Evolutionary conservation across 768 basidiomycete species (phyloP), one percentile per base, ranked within the genome.

Genomic region (Leucocoprinus birnbaumii): DNA sequence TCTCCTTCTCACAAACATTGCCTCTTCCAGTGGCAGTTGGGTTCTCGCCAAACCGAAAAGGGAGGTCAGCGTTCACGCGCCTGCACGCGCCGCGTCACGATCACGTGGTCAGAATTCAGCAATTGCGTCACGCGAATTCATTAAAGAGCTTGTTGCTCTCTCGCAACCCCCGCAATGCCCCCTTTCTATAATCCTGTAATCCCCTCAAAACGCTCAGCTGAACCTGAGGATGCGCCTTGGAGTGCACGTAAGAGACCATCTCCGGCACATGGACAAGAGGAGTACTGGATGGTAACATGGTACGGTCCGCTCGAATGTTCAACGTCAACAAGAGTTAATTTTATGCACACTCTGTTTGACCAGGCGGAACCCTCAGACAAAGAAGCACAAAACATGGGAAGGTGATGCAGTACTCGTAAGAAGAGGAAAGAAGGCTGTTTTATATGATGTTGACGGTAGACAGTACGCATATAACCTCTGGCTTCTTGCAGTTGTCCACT

Each of bases 311-410:
- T 40, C 44, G 48, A n/a, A 24, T 42, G 38, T 43, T 48, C 24
- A 16, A 3, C 25, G 50, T 18, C 37, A 25, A n/a, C 18, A 27
- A 19, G 18, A 27, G 21, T 18, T 48, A 35, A 35, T 14, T 1
- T 24, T 50, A 37, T 43, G 37, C 14, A 13, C 25, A 46, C 43
- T 16, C 38, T 38, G 19, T 44, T 13, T 42, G 19, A 35, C 14
- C 34, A 89, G 87, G 88, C 72, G 88, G 56, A 78, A 72, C 43
- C 85, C 78, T 42, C 88, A 91, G 67, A 73, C 76, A 37, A 89
- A 83, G 72, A 94, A 94, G 69, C 86, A 94, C 63, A 92, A 93
- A 67, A 92, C 88, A 0, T 95, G 93, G 93, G 91, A 94, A 50
- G 91, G 89, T 35, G 90, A 87, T 62, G 86, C 78, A 35, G 76